These are phyloP conservation scores for Tilletia setariae DNA, from an alignment of 1,284 basidiomycete genomes.

Conservation along the genomic window DNA sequence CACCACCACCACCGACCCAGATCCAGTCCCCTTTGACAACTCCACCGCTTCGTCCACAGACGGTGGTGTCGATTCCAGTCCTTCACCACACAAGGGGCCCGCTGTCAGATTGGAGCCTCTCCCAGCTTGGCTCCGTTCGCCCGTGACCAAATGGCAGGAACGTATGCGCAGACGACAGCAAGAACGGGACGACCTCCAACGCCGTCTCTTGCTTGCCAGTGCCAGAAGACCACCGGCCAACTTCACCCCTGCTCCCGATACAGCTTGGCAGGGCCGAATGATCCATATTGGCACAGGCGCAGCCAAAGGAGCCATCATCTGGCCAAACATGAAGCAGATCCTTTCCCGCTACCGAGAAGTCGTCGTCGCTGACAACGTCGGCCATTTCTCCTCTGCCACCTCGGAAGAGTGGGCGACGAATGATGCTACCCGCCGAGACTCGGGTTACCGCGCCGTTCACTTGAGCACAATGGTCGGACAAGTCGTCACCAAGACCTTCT, in stretches of 20 bases:
- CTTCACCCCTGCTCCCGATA: background rate
- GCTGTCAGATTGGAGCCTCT: background rate
- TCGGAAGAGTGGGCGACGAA: constrained; percentile 18
- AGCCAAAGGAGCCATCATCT: constrained; percentile 26
- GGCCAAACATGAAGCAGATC: constrained; percentile 36
- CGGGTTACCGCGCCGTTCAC: constrained; percentile 32
- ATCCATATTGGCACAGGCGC: constrained; percentile 32
- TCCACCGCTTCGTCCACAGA: background rate
- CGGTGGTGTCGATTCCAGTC: background rate
- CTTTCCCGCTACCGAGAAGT: constrained; percentile 30
- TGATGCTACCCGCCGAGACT: constrained; percentile 22
- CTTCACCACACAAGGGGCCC: background rate
- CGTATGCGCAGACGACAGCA: background rate
- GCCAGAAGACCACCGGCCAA: background rate
- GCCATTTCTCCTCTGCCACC: constrained; percentile 26
- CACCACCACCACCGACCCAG: background rate
- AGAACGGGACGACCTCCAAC: background rate
- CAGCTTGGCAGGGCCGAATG: constrained; percentile 30
- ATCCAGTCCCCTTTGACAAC: constrained; percentile 7
- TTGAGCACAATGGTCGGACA: constrained; percentile 26
- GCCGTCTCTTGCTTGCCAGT: background rate
- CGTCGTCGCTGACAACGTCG: constrained; percentile 30
- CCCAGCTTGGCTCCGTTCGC: background rate
- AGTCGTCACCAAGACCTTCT: constrained; percentile 29
- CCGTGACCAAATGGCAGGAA: background rate